Percentiles rank a stretch among this genome's conserved stretches.
Evolutionary conservation across 768 basidiomycete genomes (phyloP).

Genomic region (Dendrothele bispora): DNA sequence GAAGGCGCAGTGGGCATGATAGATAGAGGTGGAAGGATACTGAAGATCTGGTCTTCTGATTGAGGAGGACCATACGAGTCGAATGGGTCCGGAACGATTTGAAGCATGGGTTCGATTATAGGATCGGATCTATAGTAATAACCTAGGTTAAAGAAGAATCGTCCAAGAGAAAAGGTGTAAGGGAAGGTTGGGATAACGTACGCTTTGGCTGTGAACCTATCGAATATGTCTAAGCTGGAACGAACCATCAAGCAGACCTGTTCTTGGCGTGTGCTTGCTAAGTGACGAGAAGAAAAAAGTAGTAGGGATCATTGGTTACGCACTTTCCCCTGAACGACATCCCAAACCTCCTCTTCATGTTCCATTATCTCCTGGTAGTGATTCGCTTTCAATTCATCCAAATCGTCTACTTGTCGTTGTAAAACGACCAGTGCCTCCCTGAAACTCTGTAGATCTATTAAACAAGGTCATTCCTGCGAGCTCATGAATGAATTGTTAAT

Average conservation of each 20-base stretch:
- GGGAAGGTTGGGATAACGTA: conserved; percentile 36
- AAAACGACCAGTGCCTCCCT: conserved; percentile 78
- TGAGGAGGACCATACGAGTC: conserved; percentile 89
- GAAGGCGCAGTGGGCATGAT: conserved; percentile 60
- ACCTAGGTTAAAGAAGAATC: conserved; percentile 11
- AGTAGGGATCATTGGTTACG: conserved; percentile 10
- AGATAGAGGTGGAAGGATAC: conserved; percentile 84
- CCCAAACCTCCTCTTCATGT: conserved; percentile 96
- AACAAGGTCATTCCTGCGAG: no score
- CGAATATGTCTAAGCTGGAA: conserved; percentile 90
- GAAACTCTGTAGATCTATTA: conserved; percentile 82
- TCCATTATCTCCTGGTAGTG: conserved; percentile 90
- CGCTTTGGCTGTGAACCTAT: conserved; percentile 84
- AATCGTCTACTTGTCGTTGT: conserved; percentile 88
- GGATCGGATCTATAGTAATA: conserved; percentile 68
- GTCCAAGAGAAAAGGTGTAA: conserved; percentile 6
- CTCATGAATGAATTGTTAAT: conserved; percentile 8
- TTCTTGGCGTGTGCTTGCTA: neutral
- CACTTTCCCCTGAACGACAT: conserved; percentile 84
- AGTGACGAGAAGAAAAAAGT: conserved; percentile 10
- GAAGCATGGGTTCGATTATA: conserved; percentile 86
- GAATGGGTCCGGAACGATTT: conserved; percentile 89
- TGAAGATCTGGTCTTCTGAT: conserved; percentile 89
- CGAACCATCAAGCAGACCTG: conserved; percentile 82
- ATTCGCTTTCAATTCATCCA: conserved; percentile 79